Evolutionary conservation across 2,329 filamentous ascomycete species (phyloP), one percentile per base, ranked within the genome.

Genomic region (Pseudogymnoascus pannorum): DNA sequence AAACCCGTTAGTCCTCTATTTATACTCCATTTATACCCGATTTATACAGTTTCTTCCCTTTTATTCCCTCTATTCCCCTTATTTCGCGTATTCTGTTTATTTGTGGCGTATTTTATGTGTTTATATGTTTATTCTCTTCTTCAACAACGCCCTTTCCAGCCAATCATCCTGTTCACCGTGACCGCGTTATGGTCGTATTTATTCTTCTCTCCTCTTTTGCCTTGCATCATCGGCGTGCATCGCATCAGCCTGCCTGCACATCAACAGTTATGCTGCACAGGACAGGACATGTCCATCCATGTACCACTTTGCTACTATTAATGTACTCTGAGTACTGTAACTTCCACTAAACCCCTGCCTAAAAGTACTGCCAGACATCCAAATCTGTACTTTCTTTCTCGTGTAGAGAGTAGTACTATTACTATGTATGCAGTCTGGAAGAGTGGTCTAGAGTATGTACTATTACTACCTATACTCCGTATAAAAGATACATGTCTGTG

Each of bases 341-440:
- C 44, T 11, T 51, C 22, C 44, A 51, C 44, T 51, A 51, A 51
- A 51, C 24, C 44, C 44, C 44, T 51, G 44, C 24, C 24, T 51
- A 18, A 29, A 26, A 51, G 22, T 51, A 51, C 44, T 6, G 22
- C 44, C 44, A 48, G 20, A 48, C 3, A 8, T 29, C 44, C 24
- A 51, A 11, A 51, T 18, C 44, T 51, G n/a, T 51, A 51, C 44
- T 29, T 51, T 16, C n/a, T 1, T 24, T 51, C 44, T 51, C 44
- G 44, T 51, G 44, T 51, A 51, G 42, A 48, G 3, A 26, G 20
- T 24, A 22, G 38, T 22, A 22, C 5, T 2, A 40, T 5, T n/a
- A 48, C 5, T 48, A 48, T n/a, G 20, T 26, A 3, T 16, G 26
- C 20, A 48, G 22, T 48, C 14, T 4, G 14, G 11, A 31, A 9